These are phyloP conservation scores for Rubia yunnanensis DNA, from an alignment of 257 asterid genomes.

Conservation along the genomic window DNA sequence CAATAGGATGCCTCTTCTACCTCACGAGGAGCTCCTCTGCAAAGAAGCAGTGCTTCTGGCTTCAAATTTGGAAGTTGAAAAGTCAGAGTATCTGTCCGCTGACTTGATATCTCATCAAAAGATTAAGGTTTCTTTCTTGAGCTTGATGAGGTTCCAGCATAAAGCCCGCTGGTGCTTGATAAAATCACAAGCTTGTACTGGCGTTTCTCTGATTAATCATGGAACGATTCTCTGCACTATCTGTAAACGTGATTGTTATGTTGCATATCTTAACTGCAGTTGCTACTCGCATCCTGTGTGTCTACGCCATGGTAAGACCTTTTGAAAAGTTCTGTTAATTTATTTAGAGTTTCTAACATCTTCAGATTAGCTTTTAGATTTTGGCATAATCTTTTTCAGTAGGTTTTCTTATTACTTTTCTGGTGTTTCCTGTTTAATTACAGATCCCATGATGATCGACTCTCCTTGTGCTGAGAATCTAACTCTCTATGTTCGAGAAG, in stretches of 20 bases:
- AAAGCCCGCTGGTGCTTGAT: constrained; percentile 74
- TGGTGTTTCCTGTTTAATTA: not conserved
- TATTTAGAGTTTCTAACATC: not conserved
- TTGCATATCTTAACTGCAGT: constrained; percentile 71
- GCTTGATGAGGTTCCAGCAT: constrained; percentile 81
- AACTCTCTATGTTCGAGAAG: constrained; percentile 56
- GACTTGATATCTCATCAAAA: constrained; percentile 38
- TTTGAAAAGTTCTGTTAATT: not conserved
- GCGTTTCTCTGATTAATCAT: constrained; percentile 47
- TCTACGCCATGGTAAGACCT: constrained; percentile 79
- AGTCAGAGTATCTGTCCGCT: constrained; percentile 33
- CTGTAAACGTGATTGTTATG: constrained; percentile 88
- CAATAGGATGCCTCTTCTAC: constrained; percentile 76
- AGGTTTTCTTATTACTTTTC: not conserved
- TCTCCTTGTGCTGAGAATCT: constrained; percentile 48
- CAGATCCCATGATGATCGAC: constrained; percentile 51
- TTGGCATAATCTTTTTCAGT: not conserved
- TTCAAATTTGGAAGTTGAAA: constrained; percentile 31
- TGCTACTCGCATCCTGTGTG: constrained; percentile 72
- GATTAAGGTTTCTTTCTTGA: constrained; percentile 60
- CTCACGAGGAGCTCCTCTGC: constrained; percentile 95
- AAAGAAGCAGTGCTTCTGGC: constrained; percentile 79
- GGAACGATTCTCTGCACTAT: constrained; percentile 85
- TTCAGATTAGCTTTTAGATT: not conserved
- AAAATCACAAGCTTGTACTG: constrained; percentile 37